Evolutionary conservation across 768 basidiomycete species (phyloP), one percentile per base, ranked within the genome.

Genomic region (Pisolithus orientalis): DNA sequence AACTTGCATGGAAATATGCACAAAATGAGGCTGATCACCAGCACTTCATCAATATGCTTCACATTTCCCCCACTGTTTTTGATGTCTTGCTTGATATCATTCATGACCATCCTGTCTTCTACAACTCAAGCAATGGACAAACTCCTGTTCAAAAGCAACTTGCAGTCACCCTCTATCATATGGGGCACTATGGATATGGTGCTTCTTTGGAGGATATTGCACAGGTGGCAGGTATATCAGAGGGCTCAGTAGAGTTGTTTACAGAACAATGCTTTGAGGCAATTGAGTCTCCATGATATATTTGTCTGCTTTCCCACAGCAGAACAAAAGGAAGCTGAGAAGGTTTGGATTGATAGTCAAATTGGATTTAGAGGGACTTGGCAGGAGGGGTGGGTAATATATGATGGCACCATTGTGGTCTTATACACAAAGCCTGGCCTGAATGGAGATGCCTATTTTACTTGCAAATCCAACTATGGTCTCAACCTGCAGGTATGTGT

Each of bases 341-440:
- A 73, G 55, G 9, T 24, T 11, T 73, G 71, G 70, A 63, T 71
- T 5, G 71, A 70, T 25, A 11, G 62, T 1, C 61, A 64, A 28
- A 9, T 70, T 5, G 65, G 66, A 1, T 72, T 67, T 43, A 16
- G 38, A 28, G 65, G 66, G 16, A 11, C 57, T 5, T 72, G 67
- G 70, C 49, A 64, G 21, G 70, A 73, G 10, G 72, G 70, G 4
- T 72, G 62, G 59, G 29, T 70, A 1, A 70, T 67, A 60, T 68
- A 69, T 47, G 68, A 71, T 58, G 68, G 70, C 1, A 71, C 67
- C 3, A 67, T 67, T 51, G 60, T 71, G 17, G 58, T 60, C 6
- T 59, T 69, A 1, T 64, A 58, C 39, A 21, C 44, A 7, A 67
- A 67, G 31, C 68, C 66, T 37, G 60, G 59, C 0, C 29, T 58